These are phyloP conservation scores for Dorcoceras hygrometricum DNA, from an alignment of 257 asterid species.

Conservation along the genomic window DNA sequence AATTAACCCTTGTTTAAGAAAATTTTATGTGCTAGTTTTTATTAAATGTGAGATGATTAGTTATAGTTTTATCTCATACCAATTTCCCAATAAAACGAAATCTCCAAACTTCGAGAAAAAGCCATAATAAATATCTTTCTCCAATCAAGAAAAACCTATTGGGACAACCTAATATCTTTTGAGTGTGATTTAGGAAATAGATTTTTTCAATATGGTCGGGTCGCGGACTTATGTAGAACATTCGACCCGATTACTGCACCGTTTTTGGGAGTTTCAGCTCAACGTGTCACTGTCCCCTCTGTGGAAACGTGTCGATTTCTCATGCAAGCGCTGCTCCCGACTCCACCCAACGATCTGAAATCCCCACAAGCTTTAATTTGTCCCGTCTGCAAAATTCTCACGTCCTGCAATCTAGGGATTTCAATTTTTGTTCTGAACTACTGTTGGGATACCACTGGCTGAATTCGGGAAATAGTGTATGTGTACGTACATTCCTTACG, in stretches of 20 bases:
- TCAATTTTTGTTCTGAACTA: constrained; percentile 2
- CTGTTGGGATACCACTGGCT: constrained; percentile 15
- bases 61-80: no score
- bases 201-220: no score
- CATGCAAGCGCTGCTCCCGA: background rate
- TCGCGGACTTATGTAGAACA: background rate
- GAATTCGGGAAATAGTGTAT: constrained; percentile 19
- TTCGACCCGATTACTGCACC: background rate
- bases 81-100: no score
- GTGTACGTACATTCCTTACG: background rate
- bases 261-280: background rate
- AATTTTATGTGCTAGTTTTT: no score
- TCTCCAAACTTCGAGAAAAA: no score
- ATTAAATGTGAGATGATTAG: no score
- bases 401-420: background rate
- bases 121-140: no score
- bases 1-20: no score
- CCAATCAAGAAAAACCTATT: no score
- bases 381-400: background rate
- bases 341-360: background rate
- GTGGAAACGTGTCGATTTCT: background rate
- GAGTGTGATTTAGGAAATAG: no score
- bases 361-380: background rate
- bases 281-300: background rate
- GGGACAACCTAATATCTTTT: no score